Evolutionary conservation across 2,329 filamentous ascomycete genomes (phyloP).

Genomic region (Aplosporella prunicola): DNA sequence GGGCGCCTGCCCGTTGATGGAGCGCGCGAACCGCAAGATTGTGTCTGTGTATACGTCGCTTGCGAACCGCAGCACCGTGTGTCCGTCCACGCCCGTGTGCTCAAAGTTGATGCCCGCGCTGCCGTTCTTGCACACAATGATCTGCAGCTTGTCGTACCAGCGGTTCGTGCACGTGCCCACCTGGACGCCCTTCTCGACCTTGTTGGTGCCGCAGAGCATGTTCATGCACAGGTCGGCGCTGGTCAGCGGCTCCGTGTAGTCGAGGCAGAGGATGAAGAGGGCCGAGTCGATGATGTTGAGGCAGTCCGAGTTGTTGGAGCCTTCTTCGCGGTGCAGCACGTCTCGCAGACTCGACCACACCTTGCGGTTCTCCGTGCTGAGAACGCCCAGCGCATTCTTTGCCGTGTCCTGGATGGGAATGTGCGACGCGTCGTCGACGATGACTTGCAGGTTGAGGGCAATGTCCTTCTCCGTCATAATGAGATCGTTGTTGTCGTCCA

Average conservation of each 20-base stretch:
- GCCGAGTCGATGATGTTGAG: slow-evolving; percentile 93
- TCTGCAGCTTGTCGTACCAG: slow-evolving; percentile 99
- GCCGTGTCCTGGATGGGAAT: slow-evolving; percentile 88
- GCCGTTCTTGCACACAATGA: slow-evolving; percentile 98
- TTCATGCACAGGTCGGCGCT: slow-evolving; percentile 88
- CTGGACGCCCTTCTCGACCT: slow-evolving; percentile 86
- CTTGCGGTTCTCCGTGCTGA: slow-evolving; percentile 94
- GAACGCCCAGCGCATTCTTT: slow-evolving; percentile 85
- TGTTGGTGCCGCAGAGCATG: slow-evolving; percentile 93
- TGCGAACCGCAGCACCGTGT: slow-evolving; percentile 91
- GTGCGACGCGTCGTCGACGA: slow-evolving; percentile 81
- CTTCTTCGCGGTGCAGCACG: slow-evolving; percentile 72
- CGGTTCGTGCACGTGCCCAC: slow-evolving; percentile 96
- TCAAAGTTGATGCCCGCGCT: slow-evolving; percentile 99
- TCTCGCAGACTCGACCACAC: slow-evolving; percentile 89
- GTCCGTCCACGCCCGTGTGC: slow-evolving; percentile 94
- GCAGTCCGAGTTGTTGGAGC: slow-evolving; percentile 91
- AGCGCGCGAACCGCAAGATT: slow-evolving; percentile 86
- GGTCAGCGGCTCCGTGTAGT: slow-evolving; percentile 77
- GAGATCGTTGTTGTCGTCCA: slow-evolving; percentile 86
- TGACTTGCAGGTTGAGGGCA: slow-evolving; percentile 80
- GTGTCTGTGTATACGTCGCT: slow-evolving; percentile 97
- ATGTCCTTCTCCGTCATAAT: slow-evolving; percentile 98
- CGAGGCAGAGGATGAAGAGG: slow-evolving; percentile 82
- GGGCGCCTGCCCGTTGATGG: slow-evolving; percentile 89